phyloP scores from a whole-genome alignment of 1,284 basidiomycete species.

The Cutaneotrichosporon sp. region DNA sequence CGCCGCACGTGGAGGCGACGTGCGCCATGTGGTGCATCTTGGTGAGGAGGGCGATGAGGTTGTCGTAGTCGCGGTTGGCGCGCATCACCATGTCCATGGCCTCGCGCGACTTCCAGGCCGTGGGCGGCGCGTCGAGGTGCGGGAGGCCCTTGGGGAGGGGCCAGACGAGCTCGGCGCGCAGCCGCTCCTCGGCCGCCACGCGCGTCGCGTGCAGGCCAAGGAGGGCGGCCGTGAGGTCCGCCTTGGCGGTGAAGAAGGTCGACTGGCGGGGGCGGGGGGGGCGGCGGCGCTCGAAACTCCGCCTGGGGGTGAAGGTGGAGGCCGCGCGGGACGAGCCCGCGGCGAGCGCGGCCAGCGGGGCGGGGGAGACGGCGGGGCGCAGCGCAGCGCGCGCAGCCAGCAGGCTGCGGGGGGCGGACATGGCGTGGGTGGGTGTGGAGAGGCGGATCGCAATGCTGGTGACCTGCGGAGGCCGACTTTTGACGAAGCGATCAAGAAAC shows the following conservation, averaged over 20 bases:
- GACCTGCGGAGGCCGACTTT: conserved; percentile 15
- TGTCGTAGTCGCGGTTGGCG: conserved; percentile 71
- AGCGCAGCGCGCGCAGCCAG: conserved; percentile 13
- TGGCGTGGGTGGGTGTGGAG: no score
- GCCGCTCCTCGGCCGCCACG: conserved; percentile 60
- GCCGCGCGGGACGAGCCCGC: conserved; percentile 14
- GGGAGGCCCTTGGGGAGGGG: conserved; percentile 73
- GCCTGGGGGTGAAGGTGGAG: conserved; percentile 15
- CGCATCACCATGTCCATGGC: conserved; percentile 69
- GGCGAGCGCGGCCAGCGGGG: not conserved
- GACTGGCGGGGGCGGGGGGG: conserved; percentile 59
- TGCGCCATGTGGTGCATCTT: conserved; percentile 71
- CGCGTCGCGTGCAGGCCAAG: conserved; percentile 68
- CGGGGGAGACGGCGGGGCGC: not conserved
- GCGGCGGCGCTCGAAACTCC: conserved; percentile 3
- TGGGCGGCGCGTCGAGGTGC: conserved; percentile 61
- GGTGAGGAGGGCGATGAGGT: conserved; percentile 65
- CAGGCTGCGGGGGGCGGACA: conserved; percentile 4
- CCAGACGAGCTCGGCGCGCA: conserved; percentile 69
- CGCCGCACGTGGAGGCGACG: conserved; percentile 67
- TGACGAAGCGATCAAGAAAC: conserved; percentile 6
- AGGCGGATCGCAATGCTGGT: not conserved
- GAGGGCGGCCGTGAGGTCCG: conserved; percentile 74
- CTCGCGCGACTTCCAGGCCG: conserved; percentile 65
- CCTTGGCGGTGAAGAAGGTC: conserved; percentile 84